Percentiles rank a stretch among this genome's conserved stretches.
Conservation (phyloP, 768 basidiomycete genomes). For the Leccinum barrowsii region DNA sequence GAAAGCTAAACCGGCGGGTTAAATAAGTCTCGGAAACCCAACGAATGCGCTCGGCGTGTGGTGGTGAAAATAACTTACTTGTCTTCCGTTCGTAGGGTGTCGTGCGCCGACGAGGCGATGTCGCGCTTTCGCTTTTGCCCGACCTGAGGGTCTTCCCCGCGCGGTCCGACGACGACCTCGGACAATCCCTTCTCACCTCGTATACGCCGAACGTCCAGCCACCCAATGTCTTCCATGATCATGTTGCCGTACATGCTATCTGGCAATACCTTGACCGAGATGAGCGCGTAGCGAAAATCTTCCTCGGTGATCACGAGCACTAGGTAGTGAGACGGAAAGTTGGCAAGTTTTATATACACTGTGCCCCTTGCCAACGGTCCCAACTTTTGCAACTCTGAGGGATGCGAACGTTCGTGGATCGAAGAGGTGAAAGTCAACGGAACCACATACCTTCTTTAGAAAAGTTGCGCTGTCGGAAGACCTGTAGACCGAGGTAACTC, state of each 20-base stretch:
- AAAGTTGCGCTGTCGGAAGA: constrained; percentile 67
- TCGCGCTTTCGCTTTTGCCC: constrained; percentile 33
- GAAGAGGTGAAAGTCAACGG: not conserved
- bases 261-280: constrained; percentile 55
- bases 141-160: constrained; percentile 15
- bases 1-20: constrained; percentile 39
- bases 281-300: constrained; percentile 77
- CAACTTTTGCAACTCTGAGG: constrained; percentile 64
- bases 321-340: constrained; percentile 79
- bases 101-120: not conserved
- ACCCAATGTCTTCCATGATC: constrained; percentile 74
- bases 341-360: constrained; percentile 74
- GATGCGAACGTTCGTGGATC: not conserved
- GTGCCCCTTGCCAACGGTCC: constrained; percentile 58
- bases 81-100: constrained; percentile 23
- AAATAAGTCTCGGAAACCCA: not conserved
- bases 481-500: constrained; percentile 78
- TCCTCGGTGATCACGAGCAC: constrained; percentile 79
- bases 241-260: constrained; percentile 57
- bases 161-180: constrained; percentile 12
- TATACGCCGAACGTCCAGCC: constrained; percentile 72
- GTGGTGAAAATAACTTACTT: constrained; percentile 18
- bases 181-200: constrained; percentile 39
- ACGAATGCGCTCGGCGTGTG: not conserved
- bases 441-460: constrained; percentile 50